Base-by-base conservation (phyloP, 2,329 filamentous ascomycete genomes). In the Coniochaeta sp. region DNA sequence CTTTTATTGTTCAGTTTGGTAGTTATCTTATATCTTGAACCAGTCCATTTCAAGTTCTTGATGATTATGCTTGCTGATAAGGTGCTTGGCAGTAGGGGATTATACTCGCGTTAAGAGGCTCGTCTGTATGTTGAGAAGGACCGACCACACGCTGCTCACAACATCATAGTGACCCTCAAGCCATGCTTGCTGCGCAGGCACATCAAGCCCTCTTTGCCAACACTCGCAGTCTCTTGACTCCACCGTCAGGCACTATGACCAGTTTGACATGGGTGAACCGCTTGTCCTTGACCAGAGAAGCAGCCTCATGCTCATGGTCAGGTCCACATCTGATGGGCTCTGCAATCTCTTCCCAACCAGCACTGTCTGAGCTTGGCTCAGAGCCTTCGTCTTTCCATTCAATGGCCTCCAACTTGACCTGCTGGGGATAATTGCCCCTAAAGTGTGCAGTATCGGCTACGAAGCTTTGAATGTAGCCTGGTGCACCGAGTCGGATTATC, bases 201-300 rank as follows among this genome's bases (percentile, higher is more conserved):
- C 38, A 19, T 31, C n/a, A 52, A n/a, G 74, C 76, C 65, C 86
- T 80, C 69, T 81, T 86, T 2, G 89, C 90, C 72, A 90, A 87
- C 1, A 93, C 85, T 54, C 91, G 84, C 65, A 97, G 82, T 64
- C 93, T 81, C 84, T 96, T 96, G 2, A 97, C 89, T 26, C 93
- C 93, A 36, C 93, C 93, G 73, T 98, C 93, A 0, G 93, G 93
- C 66, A 96, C 91, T 71, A 97, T 95, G 36, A 91, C 89, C 71
- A 98, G 79, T 81, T 96, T 97, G 24, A 93, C 86, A 75, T 95
- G 92, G 14, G 89, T 91, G 69, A 91, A 89, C 2, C 79, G 76
- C 70, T 79, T 81, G 40, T 85, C 84, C 65, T 80, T 77, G 19
- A 85, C 77, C 61, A 79, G 68, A 59, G 77, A 81, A 34, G 74